Evolutionary conservation across 2,329 filamentous ascomycete genomes (phyloP), one percentile per base, ranked within the genome.

Genomic region (Pseudonectria buxi): DNA sequence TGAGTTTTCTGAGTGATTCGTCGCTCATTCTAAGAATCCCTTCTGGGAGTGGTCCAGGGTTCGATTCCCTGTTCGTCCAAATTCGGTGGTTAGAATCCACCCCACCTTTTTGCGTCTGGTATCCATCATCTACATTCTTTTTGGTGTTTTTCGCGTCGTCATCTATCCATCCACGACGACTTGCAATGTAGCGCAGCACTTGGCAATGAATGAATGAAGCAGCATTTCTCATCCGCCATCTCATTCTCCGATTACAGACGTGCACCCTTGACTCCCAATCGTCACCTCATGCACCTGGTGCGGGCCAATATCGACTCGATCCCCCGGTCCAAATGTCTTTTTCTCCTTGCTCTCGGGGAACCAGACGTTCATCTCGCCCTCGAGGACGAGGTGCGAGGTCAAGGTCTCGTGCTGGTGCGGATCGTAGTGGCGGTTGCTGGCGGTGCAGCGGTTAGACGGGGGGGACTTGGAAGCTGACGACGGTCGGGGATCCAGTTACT

Each of bases 381-480:
- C 58, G 15, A 83, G 60, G 40, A 87, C 78, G 30, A 86, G 65
- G 59, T 87, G 82, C 1, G 81, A 86, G 1, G 81, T 86, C 30
- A 79, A 62, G 25, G 71, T 72, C 14, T 59, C 48, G 53, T 87
- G 83, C 11, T 69, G 72, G 53, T 86, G 82, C 11, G 83, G 81
- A 27, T 67, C 65, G 54, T 86, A 86, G 58, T 86, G 67, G 18
- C 74, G 69, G 54, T 83, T 79, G 43, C 79, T 83, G 55, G 24
- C 15, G 27, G 39, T 33, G 37, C 31, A 39, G 30, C 27, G 16
- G 26, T 15, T 14, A 35, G 16, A 22, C 10, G 28, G 14, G 35
- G 34, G 32, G 24, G 16, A 33, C 5, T 13, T 22, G 25, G 30
- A 13, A 28, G 34, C n/a, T 32, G 30, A 28, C 32, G 14, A 10